Evolutionary conservation across 2,329 filamentous ascomycete genomes (phyloP).

Genomic region (Fusarium austroafricanum): DNA sequence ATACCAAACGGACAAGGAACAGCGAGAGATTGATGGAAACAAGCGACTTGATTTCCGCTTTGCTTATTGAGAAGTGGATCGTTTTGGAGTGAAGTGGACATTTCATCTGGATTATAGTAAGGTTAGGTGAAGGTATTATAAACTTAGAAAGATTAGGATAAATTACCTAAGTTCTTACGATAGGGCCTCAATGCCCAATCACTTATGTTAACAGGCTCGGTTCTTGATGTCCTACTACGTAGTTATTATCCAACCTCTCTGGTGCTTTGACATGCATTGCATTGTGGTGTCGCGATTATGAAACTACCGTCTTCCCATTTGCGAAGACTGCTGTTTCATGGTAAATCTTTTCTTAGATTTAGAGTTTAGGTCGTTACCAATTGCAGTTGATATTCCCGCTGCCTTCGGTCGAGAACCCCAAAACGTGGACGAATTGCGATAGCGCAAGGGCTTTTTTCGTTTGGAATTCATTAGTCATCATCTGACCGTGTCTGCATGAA

Average conservation of each 20-base stretch:
- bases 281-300: not conserved
- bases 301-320: not conserved
- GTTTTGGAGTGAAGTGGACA: not conserved
- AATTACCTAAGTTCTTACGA: no score
- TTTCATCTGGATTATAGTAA: no score
- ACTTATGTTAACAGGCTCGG: no score
- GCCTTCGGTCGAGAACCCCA: conserved; percentile 19
- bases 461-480: conserved; percentile 9
- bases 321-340: not conserved
- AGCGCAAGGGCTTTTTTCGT: conserved; percentile 10
- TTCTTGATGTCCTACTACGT: no score
- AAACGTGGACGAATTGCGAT: conserved; percentile 1
- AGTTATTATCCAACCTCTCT: no score
- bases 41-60: conserved; percentile 65
- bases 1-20: conserved; percentile 59
- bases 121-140: no score
- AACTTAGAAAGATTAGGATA: no score
- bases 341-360: not conserved
- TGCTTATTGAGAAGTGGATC: conserved; percentile 49
- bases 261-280: no score
- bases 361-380: conserved; percentile 10
- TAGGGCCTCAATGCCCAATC: no score
- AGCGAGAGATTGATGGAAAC: conserved; percentile 61
- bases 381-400: conserved; percentile 5
- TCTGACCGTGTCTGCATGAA: not conserved